Evolutionary conservation across 257 asterid species (phyloP), one percentile per base, ranked within the genome.

Genomic region (Coffea eugenioides): DNA sequence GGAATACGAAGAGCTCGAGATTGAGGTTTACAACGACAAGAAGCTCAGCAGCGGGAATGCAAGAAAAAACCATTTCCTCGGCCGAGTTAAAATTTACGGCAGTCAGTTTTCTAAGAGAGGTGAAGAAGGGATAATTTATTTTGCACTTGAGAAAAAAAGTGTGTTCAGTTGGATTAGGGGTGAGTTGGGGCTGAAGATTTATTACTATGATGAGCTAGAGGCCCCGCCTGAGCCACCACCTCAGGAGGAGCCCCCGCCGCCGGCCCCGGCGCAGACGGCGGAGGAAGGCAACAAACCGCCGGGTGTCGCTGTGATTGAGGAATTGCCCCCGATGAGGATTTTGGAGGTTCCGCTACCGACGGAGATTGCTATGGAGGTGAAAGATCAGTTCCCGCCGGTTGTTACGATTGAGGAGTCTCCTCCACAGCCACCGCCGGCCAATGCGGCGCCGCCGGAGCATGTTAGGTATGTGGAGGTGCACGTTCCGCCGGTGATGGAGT

Each of bases 121-220:
- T 56, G 99, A 95, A 12, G 97, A 95, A 78, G 99, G 97, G 0
- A 86, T 93, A 86, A 90, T 93, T 52, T 92, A 93, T 83, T 91
- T 86, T 72, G 70, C 88, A 0, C 61, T 95, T 61, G 97, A 92
- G 95, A 93, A 93, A 78, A 95, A 91, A 87, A 95, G 97, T 77
- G 94, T 95, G 69, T 89, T 93, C 25, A 92, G 97, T 72, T 92
- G 96, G 96, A 89, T 92, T 57, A 77, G 91, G 51, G 99, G 99
- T 11, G 98, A 95, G 23, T 72, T 93, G 27, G 98, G 97, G 0
- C 75, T 95, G 87, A 95, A 88, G 90, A 91, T 93, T 80, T 95
- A 89, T 85, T 93, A 90, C 79, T 91, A 86, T 9, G 99, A 95
- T 80, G 99, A 92, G 80, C n/a, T 36, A 36, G 91, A 85, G 82